phyloP scores from a whole-genome alignment of 257 asterid genomes.

The Jacaranda copaia region DNA sequence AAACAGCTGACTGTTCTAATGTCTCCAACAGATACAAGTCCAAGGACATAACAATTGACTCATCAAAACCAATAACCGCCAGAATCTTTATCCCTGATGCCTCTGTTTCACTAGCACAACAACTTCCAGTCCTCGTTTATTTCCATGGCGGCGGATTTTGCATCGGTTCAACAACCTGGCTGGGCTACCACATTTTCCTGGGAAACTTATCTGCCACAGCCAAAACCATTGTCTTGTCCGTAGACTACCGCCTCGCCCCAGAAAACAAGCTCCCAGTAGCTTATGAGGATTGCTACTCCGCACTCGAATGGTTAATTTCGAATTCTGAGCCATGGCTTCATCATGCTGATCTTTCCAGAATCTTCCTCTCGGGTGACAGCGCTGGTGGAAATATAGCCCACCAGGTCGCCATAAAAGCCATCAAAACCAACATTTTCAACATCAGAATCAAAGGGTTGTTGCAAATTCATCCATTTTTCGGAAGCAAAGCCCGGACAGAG shows the following conservation, averaged over 20 bases:
- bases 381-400: conserved; percentile 89
- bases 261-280: conserved; percentile 82
- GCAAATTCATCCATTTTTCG: conserved; percentile 77
- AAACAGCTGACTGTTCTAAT: conserved; percentile 42
- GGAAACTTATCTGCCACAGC: conserved; percentile 60
- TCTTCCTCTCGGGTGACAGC: conserved; percentile 80
- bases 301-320: conserved; percentile 61
- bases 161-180: conserved; percentile 84
- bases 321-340: conserved; percentile 57
- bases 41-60: conserved; percentile 62
- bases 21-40: conserved; percentile 50
- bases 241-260: conserved; percentile 87
- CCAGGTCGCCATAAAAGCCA: conserved; percentile 50
- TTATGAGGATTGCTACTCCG: conserved; percentile 62
- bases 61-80: conserved; percentile 58
- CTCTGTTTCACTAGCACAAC: conserved; percentile 21
- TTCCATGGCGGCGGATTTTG: conserved; percentile 96
- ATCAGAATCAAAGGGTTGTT: conserved; percentile 58
- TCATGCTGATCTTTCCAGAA: conserved; percentile 53
- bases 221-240: conserved; percentile 55
- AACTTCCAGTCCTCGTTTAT: conserved; percentile 61
- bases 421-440: neutral
- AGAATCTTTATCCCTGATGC: conserved; percentile 65
- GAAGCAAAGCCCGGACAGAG: conserved; percentile 62
- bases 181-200: conserved; percentile 70